Evolutionary conservation across 108 stramenopile genomes (phyloP).

Genomic region (Nitzschia palea): DNA sequence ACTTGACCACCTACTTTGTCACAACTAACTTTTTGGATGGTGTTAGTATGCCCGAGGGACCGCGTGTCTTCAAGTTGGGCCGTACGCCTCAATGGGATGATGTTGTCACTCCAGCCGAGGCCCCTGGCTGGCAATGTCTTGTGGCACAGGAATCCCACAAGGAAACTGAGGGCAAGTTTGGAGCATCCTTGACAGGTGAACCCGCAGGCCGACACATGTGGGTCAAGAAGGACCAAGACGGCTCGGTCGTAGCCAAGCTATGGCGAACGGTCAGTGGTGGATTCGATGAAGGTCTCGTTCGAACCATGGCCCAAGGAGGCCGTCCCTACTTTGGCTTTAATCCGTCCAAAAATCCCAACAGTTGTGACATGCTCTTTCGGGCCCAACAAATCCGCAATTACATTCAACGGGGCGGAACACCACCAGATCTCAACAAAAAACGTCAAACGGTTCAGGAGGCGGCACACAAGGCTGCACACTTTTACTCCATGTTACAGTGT

Average conservation of each 20-base stretch:
- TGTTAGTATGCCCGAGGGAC: constrained; percentile 77
- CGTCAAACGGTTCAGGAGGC: constrained; percentile 59
- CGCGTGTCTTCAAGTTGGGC: constrained; percentile 66
- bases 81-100: constrained; percentile 68
- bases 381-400: constrained; percentile 79
- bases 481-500: constrained; percentile 84
- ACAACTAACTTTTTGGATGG: constrained; percentile 39
- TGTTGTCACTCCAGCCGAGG: constrained; percentile 1
- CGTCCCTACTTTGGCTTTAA: constrained; percentile 58
- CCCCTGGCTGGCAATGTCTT: constrained; percentile 59
- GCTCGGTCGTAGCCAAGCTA: background rate
- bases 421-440: constrained; percentile 21
- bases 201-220: constrained; percentile 79
- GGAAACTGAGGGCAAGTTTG: constrained; percentile 44
- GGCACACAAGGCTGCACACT: constrained; percentile 65
- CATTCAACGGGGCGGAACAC: constrained; percentile 35
- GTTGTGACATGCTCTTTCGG: constrained; percentile 70
- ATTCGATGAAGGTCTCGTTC: constrained; percentile 7
- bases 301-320: constrained; percentile 44
- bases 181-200: constrained; percentile 64
- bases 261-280: constrained; percentile 5
- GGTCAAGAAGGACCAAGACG: constrained; percentile 25
- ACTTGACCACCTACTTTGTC: constrained; percentile 20
- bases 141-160: constrained; percentile 74
- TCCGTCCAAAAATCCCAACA: constrained; percentile 81